Evolutionary conservation across 2,329 filamentous ascomycete genomes (phyloP), one percentile per base, ranked within the genome.

Genomic region (Aspergillus sergii): DNA sequence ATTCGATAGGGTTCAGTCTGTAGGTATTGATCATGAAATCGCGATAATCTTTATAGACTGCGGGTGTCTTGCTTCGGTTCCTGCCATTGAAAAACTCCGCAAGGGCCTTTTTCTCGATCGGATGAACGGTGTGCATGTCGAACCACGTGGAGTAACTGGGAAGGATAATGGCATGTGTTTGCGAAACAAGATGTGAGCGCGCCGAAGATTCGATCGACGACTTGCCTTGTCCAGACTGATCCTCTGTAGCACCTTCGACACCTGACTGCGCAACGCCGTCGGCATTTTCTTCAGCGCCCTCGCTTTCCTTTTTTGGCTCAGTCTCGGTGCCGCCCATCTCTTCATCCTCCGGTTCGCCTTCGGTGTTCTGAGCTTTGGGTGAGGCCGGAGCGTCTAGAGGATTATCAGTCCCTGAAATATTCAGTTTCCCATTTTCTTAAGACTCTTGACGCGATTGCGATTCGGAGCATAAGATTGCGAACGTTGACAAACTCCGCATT

Each of bases 11-110:
- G 76, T 98, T 99, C 61, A 99, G 83, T 43, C 95, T 90, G 80
- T 99, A 99, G 16, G 95, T 98, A 82, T 99, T 99, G 82, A 99
- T 93, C 95, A 99, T 99, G 76, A 99, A 99, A 76, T 99, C 95
- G 71, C 95, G 90, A 80, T 99, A 99, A 76, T 99, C 95, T 80
- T 98, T 98, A 84, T 99, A 99, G 26, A 98, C 92, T 56, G 93
- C 90, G 1, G 93, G 91, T 0, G 95, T 99, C 82, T 99, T 99
- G 88, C 95, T 98, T 73, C 95, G 91, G 80, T 99, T 99, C 64
- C 95, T 89, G 78, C 89, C 94, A 82, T 99, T 99, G 87, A 99
- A 99, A 81, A 98, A 99, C 78, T 99, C 95, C 23, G 94, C 93
- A 69, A 99, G 85, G 9, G 93, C 93, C 80, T 97, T 99, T 75